A percentile compares a stretch with the other conserved stretches of the same genome.
phyloP scores from a whole-genome alignment of 176 grass and related monocot species.

The Oryza officinalis region DNA sequence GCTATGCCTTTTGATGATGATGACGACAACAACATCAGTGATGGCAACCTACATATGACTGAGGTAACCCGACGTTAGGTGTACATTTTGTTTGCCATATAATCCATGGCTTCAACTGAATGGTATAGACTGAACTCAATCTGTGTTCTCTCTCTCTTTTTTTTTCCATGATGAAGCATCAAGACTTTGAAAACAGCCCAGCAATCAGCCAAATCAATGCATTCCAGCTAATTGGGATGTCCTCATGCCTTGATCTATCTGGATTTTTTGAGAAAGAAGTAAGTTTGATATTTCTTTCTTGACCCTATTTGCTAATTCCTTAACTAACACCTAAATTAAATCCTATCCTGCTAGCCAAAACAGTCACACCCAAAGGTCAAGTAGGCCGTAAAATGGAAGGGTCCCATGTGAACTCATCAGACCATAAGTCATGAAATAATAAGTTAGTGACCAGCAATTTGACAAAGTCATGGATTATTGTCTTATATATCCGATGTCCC shows the following conservation, averaged over 20 bases:
- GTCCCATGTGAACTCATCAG: background rate
- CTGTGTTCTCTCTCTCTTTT: background rate
- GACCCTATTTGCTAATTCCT: background rate
- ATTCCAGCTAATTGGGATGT: conserved; percentile 98
- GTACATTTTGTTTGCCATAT: conserved; percentile 15
- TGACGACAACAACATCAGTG: conserved; percentile 45
- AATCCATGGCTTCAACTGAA: conserved; percentile 8
- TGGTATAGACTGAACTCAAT: conserved; percentile 33
- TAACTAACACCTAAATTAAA: background rate
- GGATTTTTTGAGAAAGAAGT: conserved; percentile 98
- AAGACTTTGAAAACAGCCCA: conserved; percentile 41
- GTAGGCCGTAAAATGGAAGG: conserved; percentile 15
- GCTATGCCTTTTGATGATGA: conserved; percentile 61
- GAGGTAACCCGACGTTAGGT: conserved; percentile 43
- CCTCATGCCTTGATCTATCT: conserved; percentile 91
- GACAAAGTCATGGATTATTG: background rate
- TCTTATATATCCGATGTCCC: conserved; percentile 24
- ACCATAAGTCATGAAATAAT: conserved; percentile 7
- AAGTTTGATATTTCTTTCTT: conserved; percentile 31
- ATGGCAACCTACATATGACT: conserved; percentile 38
- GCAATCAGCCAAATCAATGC: conserved; percentile 85
- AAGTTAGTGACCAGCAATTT: conserved; percentile 2
- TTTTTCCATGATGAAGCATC: conserved; percentile 46
- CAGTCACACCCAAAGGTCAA: conserved; percentile 14
- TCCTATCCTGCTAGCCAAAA: background rate